Evolutionary conservation across 2,329 filamentous ascomycete genomes (phyloP), one percentile per base, ranked within the genome.

Genomic region (Triangularia verruculosa): DNA sequence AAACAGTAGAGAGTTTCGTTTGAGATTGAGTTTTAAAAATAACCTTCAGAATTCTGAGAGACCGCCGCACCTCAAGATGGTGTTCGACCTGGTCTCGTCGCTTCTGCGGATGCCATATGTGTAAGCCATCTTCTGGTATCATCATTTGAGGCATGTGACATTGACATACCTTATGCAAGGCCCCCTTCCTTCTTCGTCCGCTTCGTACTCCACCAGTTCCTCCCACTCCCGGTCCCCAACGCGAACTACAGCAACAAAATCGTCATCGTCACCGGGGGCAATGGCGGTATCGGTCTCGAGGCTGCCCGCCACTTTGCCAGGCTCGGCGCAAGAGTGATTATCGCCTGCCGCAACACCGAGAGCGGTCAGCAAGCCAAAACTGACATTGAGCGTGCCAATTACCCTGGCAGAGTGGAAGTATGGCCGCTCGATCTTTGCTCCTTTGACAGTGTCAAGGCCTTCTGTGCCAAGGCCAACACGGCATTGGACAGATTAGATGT

Each of bases 391-490:
- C 61, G 64, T 0, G 53, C 57, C 7, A 17, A 39, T 8, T 17
- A 39, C 11, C 64, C 22, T 24, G 64, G 27, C 43, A 71, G 61
- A n/a, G 70, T 63, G 2, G 74, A 83, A 52, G 80, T 84, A 12
- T 86, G 82, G 82, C 61, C 74, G 11, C 68, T 86, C 4, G 83
- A 86, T 68, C 76, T 85, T 67, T 69, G 68, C 13, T 78, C 74
- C 17, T 82, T 81, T 67, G 76, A 77, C 3, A 81, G 77, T 30
- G 77, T 85, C 39, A 71, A 74, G 58, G 72, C 70, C 1, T 85
- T 87, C 64, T 70, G 68, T 55, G 20, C 39, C 7, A 69, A 72
- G 15, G 72, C 68, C 7, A 64, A 62, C 2, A n/a, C 8, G 5
- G 64, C 66, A 52, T 69, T 82, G 28, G 74, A 76, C 3, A 71